Evolutionary conservation across 148 eudicot species (phyloP), one percentile per base, ranked within the genome.

Genomic region (Polygonum maritimum): DNA sequence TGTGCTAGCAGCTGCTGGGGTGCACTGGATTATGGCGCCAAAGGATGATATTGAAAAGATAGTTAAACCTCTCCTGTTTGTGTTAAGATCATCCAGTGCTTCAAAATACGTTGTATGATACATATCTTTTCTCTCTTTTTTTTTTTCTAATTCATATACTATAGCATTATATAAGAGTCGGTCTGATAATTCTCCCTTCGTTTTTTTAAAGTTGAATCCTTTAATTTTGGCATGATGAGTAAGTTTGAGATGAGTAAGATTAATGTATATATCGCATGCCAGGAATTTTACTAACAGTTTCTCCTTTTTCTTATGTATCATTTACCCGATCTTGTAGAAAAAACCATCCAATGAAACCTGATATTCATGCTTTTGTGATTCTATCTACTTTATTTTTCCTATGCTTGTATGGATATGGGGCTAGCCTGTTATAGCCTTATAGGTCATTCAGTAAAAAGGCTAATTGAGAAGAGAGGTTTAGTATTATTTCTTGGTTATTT

Each of bases 21-120:
- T 96, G 73, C 99, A 96, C 83, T 96, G 99, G 99, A 92, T 96
- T 75, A 88, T 96, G 97, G 91, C 99, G 76, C 90, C 99, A 58
- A 88, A 77, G 83, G 89, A 89, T 84, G 86, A 89, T 75, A 73
- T 92, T n/a, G 69, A 76, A 75, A 89, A 82, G 86, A 92, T 96
- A 79, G 97, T 88, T 69, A 92, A 96, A 78, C 99, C 99, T 21
- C 85, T 96, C 73, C 74, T 96, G 79, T 96, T 96, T 84, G 81
- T 91, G 74, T 69, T 92, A 83, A 89, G 99, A 87, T 96, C 97
- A 78, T 91, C 98, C 73, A 73, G 77, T 78, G 87, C 91, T 79
- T 89, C 99, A 73, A 91, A 89, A 85, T 92, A 88, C 83, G 94
- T 90, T 95, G 99, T 95, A 86, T 14, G 76, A 57, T 74, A 54